Conservation (phyloP, 495 filamentous ascomycete genomes). For the Neurospora africana region DNA sequence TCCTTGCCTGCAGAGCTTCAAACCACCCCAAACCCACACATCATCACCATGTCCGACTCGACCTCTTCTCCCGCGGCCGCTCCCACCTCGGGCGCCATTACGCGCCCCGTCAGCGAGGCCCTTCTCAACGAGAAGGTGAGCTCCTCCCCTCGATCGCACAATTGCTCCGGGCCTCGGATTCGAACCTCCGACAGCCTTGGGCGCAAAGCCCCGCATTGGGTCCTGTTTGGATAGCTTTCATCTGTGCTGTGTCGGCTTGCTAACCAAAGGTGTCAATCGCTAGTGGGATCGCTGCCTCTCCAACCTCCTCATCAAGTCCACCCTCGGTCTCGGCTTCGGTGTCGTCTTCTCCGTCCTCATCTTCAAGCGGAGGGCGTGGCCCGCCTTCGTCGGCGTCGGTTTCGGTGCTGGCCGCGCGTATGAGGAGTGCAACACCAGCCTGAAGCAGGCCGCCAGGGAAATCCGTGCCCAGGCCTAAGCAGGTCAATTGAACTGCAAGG, state of each 20-base stretch:
- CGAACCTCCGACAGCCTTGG: background rate
- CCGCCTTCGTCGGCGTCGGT: slow-evolving; percentile 80
- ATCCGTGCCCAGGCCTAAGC: slow-evolving; percentile 34
- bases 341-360: slow-evolving; percentile 96
- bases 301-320: slow-evolving; percentile 88
- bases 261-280: background rate
- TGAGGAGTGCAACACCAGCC: slow-evolving; percentile 73
- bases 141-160: background rate
- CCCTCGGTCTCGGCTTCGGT: slow-evolving; percentile 88
- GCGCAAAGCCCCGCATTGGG: slow-evolving; percentile 1
- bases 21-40: background rate
- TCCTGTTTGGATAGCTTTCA: background rate
- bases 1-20: background rate
- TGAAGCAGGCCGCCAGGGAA: slow-evolving; percentile 44
- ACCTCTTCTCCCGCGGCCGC: slow-evolving; percentile 10
- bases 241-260: background rate
- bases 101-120: slow-evolving; percentile 82
- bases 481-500: background rate
- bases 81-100: slow-evolving; percentile 27
- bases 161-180: background rate
- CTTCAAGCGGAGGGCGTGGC: slow-evolving; percentile 96
- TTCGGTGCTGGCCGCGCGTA: slow-evolving; percentile 94
- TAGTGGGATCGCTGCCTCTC: slow-evolving; percentile 98
- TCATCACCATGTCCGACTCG: slow-evolving; percentile 32
- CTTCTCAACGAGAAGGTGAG: slow-evolving; percentile 91